A percentile compares a stretch with the other conserved stretches of the same genome.
Evolutionary conservation across 371 early-diverging fungal species (phyloP).

Genomic region (Circinella umbellata): DNA sequence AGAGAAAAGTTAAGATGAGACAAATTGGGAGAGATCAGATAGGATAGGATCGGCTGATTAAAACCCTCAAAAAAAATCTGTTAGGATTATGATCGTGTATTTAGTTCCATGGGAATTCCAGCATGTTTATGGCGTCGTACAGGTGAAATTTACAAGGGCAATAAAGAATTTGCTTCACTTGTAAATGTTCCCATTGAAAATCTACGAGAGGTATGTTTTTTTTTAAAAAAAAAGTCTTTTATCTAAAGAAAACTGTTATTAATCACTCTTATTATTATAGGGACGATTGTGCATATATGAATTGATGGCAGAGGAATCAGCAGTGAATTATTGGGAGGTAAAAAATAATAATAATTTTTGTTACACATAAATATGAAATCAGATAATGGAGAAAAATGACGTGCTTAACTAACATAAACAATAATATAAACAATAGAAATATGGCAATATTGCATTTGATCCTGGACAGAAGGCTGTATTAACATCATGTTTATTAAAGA

Average conservation of each 20-base stretch:
- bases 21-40: neutral
- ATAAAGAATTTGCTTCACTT: slow-evolving; percentile 90
- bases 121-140: slow-evolving; percentile 94
- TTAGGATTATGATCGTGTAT: slow-evolving; percentile 91
- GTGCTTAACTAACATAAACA: neutral
- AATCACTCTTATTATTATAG: slow-evolving; percentile 12
- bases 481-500: slow-evolving; percentile 80
- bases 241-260: neutral
- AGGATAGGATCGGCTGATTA: neutral
- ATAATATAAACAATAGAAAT: slow-evolving; percentile 63
- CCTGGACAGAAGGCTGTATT: slow-evolving; percentile 94
- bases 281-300: slow-evolving; percentile 89
- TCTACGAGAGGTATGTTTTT: slow-evolving; percentile 61
- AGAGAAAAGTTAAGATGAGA: neutral
- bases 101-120: slow-evolving; percentile 94
- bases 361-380: slow-evolving; percentile 1
- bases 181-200: slow-evolving; percentile 80
- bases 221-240: neutral
- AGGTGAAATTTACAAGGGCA: slow-evolving; percentile 94
- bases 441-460: slow-evolving; percentile 94
- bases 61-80: neutral
- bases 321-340: slow-evolving; percentile 89
- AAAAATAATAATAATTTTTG: slow-evolving; percentile 10
- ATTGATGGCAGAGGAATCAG: slow-evolving; percentile 90
- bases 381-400: neutral